These are phyloP conservation scores for Kodamaea anthophila DNA, from an alignment of 1,139 yeast species.

Conservation along the genomic window DNA sequence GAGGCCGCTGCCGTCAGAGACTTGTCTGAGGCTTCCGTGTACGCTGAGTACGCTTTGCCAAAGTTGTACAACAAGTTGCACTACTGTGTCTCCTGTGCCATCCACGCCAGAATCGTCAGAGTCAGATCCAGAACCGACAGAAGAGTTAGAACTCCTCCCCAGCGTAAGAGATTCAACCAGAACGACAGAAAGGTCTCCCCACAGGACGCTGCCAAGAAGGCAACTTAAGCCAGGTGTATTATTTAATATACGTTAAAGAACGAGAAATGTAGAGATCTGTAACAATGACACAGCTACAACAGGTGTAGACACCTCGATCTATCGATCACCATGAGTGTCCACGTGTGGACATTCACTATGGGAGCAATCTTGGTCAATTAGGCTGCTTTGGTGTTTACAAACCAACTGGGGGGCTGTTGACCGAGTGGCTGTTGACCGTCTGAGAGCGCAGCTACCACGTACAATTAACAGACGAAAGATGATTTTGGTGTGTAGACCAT, in stretches of 20 bases:
- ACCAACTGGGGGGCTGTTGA: too few species aligned
- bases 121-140: conserved; percentile 99
- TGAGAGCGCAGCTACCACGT: too few species aligned
- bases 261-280: background rate
- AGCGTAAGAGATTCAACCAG: conserved; percentile 96
- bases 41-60: conserved; percentile 98
- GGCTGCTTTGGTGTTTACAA: too few species aligned
- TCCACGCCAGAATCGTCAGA: conserved; percentile 99
- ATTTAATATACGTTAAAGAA: conserved; percentile 3
- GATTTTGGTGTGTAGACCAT: too few species aligned
- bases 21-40: conserved; percentile 98
- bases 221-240: conserved; percentile 24
- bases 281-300: too few species aligned
- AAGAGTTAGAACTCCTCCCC: conserved; percentile 98
- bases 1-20: conserved; percentile 99
- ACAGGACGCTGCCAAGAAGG: conserved; percentile 96
- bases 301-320: too few species aligned
- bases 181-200: conserved; percentile 91
- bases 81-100: conserved; percentile 99
- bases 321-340: too few species aligned
- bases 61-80: conserved; percentile 99
- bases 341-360: too few species aligned
- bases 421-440: too few species aligned
- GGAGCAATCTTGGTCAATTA: too few species aligned
- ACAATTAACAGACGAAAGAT: too few species aligned